Evolutionary conservation across 345 rosid genomes (phyloP).

Genomic region (Capsella bursapastoris): DNA sequence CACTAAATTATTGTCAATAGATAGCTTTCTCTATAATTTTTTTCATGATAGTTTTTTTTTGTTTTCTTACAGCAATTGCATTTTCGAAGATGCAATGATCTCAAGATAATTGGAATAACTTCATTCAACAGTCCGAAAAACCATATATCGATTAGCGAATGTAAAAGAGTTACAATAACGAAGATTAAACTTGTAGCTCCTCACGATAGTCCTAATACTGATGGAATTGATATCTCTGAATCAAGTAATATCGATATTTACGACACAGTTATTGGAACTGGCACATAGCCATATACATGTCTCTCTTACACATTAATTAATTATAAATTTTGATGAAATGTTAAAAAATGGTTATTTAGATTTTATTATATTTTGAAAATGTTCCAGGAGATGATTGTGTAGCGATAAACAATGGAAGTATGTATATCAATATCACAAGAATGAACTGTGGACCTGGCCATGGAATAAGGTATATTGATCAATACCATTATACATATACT

Average conservation of each 20-base stretch:
- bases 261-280: conserved; percentile 49
- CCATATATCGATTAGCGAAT: conserved; percentile 43
- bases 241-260: conserved; percentile 45
- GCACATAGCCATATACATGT: conserved; percentile 29
- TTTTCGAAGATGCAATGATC: conserved; percentile 37
- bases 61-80: conserved; percentile 37
- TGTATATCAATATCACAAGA: conserved; percentile 28
- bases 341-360: neutral
- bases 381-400: conserved; percentile 62
- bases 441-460: conserved; percentile 48
- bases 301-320: neutral
- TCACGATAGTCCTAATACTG: conserved; percentile 58
- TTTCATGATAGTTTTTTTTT: neutral
- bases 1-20: neutral
- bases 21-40: neutral
- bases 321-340: neutral
- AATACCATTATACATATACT: neutral
- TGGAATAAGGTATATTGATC: conserved; percentile 49
- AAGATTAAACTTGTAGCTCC: conserved; percentile 53
- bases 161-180: conserved; percentile 43
- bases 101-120: conserved; percentile 43
- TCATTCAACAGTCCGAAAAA: conserved; percentile 47
- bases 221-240: conserved; percentile 52
- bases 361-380: neutral
- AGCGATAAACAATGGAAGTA: conserved; percentile 47